These are phyloP conservation scores for Cerrena zonata DNA, from an alignment of 1,284 basidiomycete genomes.

Conservation along the genomic window DNA sequence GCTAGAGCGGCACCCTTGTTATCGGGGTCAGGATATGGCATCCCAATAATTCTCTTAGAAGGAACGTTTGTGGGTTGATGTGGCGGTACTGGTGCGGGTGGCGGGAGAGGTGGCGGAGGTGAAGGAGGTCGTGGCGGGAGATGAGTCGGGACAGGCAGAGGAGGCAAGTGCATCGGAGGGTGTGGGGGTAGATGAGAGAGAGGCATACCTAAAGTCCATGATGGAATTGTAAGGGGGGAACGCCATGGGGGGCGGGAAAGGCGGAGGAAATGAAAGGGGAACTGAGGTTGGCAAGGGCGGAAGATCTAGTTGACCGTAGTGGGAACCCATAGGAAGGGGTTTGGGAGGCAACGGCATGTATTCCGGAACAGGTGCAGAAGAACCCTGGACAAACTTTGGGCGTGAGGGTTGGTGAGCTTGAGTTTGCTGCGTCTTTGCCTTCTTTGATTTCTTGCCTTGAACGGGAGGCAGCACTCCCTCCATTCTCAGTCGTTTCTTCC, in stretches of 20 bases:
- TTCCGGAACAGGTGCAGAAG: neutral
- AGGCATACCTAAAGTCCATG: slow-evolving; percentile 1
- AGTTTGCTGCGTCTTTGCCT: neutral
- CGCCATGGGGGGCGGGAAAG: neutral
- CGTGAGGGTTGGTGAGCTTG: neutral
- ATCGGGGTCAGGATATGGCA: slow-evolving; percentile 16
- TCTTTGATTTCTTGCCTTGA: neutral
- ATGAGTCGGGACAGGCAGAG: neutral
- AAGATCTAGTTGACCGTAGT: neutral
- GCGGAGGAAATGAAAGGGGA: neutral
- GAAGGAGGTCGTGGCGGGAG: slow-evolving; percentile 1
- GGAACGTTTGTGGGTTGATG: neutral
- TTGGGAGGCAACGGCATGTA: slow-evolving; percentile 3
- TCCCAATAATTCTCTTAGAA: slow-evolving; percentile 19
- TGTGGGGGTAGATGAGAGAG: neutral
- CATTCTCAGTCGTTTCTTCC: slow-evolving; percentile 19
- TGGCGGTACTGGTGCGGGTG: neutral
- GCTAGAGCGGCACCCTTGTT: slow-evolving; percentile 15
- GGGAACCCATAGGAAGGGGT: neutral
- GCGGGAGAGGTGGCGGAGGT: slow-evolving; percentile 2
- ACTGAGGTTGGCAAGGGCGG: neutral
- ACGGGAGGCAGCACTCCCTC: slow-evolving; percentile 9
- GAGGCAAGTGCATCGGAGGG: neutral
- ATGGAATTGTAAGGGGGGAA: neutral
- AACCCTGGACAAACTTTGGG: neutral